Evolutionary conservation across 768 basidiomycete species (phyloP), one percentile per base, ranked within the genome.

Genomic region (Hemileccinum impolitum): DNA sequence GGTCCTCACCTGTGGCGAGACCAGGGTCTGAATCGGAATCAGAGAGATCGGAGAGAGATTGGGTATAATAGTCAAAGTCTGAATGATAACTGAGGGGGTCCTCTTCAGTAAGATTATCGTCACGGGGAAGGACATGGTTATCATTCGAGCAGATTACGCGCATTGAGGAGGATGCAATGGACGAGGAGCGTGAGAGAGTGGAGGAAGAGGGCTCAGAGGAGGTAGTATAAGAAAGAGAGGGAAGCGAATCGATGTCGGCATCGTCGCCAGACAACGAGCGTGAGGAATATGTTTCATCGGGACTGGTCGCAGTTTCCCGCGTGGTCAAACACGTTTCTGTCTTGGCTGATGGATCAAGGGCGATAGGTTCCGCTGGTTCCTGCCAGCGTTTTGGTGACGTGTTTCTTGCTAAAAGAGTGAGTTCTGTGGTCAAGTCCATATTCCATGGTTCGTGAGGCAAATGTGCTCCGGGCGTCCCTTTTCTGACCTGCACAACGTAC

Each of bases 391-490:
- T 30, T 30, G 8, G 28, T 30, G 28, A 8, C 28, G 28, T 30
- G 28, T 30, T 30, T 9, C 28, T 23, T 23, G 23, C 23, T 3
- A 23, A 3, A 23, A 23, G 28, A 8, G 9, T 12, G 11, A 30
- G 28, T 8, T 30, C 28, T 8, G 28, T 9, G 28, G 4, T 9
- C 28, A 30, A 30, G 28, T 64, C 54, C 47, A 63, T 55, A 18
- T 70, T 50, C 74, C 74, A 75, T 21, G 74, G 74, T 34, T 75
- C 74, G 31, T 72, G 62, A 10, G 74, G 74, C 39, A 75, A 52
- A 17, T 64, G 70, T 38, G 74, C 75, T 14, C 74, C 74, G 8
- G 72, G 69, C 3, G 65, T 68, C 6, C 74, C 74, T 42, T 70
- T 74, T 38, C 70, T 69, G 42, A 69, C 60, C 74, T 75, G 41